Conservation (phyloP, 2,329 filamentous ascomycete species). For the Penicillium sumatraense region DNA sequence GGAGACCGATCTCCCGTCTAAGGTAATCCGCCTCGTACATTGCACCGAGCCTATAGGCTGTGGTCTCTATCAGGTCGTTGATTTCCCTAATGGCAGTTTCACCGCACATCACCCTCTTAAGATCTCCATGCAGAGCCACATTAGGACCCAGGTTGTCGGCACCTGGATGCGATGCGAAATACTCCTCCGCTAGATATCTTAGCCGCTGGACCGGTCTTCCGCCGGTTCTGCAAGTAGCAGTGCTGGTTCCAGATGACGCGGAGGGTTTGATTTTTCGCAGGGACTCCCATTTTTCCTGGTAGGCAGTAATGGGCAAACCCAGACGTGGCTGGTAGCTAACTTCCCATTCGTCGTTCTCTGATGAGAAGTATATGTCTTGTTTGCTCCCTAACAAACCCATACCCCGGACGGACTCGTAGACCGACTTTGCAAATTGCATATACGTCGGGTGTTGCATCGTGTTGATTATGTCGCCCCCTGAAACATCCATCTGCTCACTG, state of each 20-base stretch:
- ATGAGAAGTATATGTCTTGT: background rate
- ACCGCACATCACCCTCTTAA: background rate
- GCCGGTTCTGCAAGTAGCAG: background rate
- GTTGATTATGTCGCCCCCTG: background rate
- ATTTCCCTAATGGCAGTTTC: background rate
- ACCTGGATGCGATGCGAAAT: background rate
- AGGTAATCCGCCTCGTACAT: background rate
- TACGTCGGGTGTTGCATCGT: background rate
- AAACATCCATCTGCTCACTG: background rate
- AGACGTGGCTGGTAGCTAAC: background rate
- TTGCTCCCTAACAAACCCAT: background rate
- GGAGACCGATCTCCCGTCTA: no score
- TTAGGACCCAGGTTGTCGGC: background rate
- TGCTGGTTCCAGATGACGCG: background rate
- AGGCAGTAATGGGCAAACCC: background rate
- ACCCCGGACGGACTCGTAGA: background rate
- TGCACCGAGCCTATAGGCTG: background rate
- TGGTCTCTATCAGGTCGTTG: background rate
- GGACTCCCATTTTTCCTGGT: background rate
- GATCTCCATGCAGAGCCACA: background rate
- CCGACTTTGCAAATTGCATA: background rate
- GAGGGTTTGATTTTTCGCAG: background rate
- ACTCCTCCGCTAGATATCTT: background rate
- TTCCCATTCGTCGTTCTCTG: background rate
- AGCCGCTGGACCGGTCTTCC: background rate